Evolutionary conservation across 164 flowering plant genomes (phyloP), one percentile per base, ranked within the genome.

Genomic region (Vitis amurensis): DNA sequence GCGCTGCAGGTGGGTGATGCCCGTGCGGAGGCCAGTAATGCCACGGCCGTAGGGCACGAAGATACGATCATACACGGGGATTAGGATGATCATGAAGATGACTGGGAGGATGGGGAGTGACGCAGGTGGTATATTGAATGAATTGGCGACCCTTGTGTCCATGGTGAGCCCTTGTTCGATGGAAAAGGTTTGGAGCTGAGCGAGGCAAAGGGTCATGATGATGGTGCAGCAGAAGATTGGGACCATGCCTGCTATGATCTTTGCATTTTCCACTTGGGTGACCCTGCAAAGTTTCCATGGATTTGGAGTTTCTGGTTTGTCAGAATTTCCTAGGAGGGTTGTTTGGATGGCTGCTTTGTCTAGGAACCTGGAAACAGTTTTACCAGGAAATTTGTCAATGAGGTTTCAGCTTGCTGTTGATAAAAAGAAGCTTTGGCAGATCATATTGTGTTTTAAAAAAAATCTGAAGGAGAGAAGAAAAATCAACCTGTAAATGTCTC

Each of bases 151-250:
- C 27, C 61, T 73, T 55, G 83, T 81, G 78, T 87, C 84, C 91
- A 87, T 85, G 16, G 86, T 84, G 27, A 55, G 16, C 64, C 91
- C 86, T 74, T 87, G 88, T 64, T 85, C 77, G 71, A 87, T 63
- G n/a, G 91, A 82, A 76, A 87, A 85, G 4, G 91, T 85, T 58
- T 84, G 86, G 30, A 87, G 89, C 69, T 87, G 91, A 50, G 91
- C 91, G 1, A 87, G 72, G 73, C 91, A 84, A 31, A 85, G 83
- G 56, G 84, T 82, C 87, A 87, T 82, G 67, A 82, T 77, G 27
- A 87, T 81, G 19, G 89, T 81, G 81, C 86, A 76, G 11, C 77
- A 67, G 64, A 87, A 85, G 16, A 87, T 79, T 17, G 91, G 88
- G 8, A 82, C 13, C 74, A 87, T 71, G 56, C 82, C 76, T 9